These are phyloP conservation scores for Tetracladium marchalianum DNA, from an alignment of 495 filamentous ascomycete species.

Conservation along the genomic window DNA sequence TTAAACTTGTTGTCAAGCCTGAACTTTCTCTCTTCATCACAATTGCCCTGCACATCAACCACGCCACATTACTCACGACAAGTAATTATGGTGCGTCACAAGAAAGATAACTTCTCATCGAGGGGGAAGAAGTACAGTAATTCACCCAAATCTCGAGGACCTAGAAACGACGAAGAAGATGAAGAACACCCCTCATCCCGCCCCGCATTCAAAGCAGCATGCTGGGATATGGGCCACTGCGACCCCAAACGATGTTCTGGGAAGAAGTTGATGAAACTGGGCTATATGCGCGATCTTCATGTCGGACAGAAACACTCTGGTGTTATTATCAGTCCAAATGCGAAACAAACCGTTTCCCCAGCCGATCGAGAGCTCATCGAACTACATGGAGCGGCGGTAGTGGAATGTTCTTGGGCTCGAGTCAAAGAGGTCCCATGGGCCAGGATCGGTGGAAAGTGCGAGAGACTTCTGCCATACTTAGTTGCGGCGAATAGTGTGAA, in stretches of 20 bases:
- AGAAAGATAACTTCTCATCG: conserved; percentile 75
- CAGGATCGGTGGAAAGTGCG: conserved; percentile 90
- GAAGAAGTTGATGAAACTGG: conserved; percentile 82
- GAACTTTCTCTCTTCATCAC: neutral
- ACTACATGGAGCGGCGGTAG: conserved; percentile 85
- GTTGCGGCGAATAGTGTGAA: conserved; percentile 96
- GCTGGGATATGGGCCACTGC: conserved; percentile 96
- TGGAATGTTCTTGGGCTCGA: conserved; percentile 94
- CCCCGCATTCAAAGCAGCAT: conserved; percentile 80
- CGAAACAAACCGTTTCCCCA: conserved; percentile 70
- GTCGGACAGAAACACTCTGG: conserved; percentile 85
- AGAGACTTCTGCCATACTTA: conserved; percentile 86
- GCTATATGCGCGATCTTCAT: conserved; percentile 86
- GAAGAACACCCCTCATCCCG: conserved; percentile 24
- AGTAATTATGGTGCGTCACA: conserved; percentile 73
- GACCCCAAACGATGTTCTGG: conserved; percentile 96
- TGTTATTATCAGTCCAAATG: conserved; percentile 90
- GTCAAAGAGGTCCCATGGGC: conserved; percentile 83
- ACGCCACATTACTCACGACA: neutral
- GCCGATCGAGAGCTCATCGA: conserved; percentile 74
- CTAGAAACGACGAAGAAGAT: conserved; percentile 29
- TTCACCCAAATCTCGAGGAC: conserved; percentile 33
- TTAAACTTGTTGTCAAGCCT: neutral
- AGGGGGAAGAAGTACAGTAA: conserved; percentile 48
- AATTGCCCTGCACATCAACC: neutral